Evolutionary conservation across 2,329 filamentous ascomycete genomes (phyloP).

Genomic region (Teratosphaeria epicoccoides): DNA sequence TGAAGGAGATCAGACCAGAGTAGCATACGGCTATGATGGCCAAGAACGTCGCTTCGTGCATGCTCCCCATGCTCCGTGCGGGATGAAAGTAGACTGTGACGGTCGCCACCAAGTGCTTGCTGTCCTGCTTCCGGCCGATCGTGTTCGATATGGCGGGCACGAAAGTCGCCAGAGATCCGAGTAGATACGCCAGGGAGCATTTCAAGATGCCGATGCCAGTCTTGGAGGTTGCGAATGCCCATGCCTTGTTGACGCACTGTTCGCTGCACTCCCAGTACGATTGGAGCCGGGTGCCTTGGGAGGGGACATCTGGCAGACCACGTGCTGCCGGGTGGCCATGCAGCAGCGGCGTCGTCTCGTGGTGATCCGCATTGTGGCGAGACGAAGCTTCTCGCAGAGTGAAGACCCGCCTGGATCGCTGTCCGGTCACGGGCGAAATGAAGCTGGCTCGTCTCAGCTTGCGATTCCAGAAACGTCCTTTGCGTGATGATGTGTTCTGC

Average conservation of each 20-base stretch:
- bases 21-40: constrained; percentile 71
- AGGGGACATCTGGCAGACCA: neutral
- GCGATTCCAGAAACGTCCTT: constrained; percentile 7
- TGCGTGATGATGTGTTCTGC: neutral
- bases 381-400: constrained; percentile 52
- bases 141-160: constrained; percentile 60
- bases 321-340: neutral
- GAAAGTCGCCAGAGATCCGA: constrained; percentile 81
- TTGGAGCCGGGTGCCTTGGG: neutral
- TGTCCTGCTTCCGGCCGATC: constrained; percentile 66
- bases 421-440: constrained; percentile 75
- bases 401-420: constrained; percentile 70
- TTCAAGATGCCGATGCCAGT: constrained; percentile 75
- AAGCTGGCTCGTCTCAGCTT: constrained; percentile 69
- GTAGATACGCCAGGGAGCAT: constrained; percentile 78
- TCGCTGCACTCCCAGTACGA: constrained; percentile 3
- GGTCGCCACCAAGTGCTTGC: constrained; percentile 88
- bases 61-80: constrained; percentile 72
- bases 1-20: constrained; percentile 61
- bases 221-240: constrained; percentile 55
- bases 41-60: constrained; percentile 74
- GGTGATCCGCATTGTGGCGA: constrained; percentile 26
- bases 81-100: constrained; percentile 94
- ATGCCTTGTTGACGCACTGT: neutral
- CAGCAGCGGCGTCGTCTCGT: constrained; percentile 28